phyloP scores from a whole-genome alignment of 108 stramenopile genomes.

The Pseudonitzschia pungens region DNA sequence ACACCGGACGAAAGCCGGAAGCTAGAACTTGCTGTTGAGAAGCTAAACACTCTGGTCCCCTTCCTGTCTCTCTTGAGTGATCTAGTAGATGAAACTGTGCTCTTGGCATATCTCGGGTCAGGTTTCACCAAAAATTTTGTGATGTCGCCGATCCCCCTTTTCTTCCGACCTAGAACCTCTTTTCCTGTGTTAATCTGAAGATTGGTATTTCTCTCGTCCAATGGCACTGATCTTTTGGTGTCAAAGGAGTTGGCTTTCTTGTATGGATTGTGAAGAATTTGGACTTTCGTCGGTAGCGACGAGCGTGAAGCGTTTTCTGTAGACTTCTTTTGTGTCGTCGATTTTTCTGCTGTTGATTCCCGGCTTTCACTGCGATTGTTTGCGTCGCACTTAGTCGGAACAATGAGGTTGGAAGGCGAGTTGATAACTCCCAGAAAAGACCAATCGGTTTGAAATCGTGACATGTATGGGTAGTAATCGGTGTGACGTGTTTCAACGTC shows the following conservation, averaged over 20 bases:
- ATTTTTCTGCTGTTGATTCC: not conserved
- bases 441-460: slow-evolving; percentile 38
- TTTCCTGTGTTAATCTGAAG: not conserved
- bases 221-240: not conserved
- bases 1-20: not conserved
- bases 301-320: not conserved
- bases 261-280: slow-evolving; percentile 12
- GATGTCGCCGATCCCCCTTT: not conserved
- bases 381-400: not conserved
- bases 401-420: not conserved
- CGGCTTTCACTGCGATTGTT: not conserved
- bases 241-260: not conserved
- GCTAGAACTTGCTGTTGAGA: slow-evolving; percentile 5
- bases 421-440: slow-evolving; percentile 33
- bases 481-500: slow-evolving; percentile 6
- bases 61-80: not conserved
- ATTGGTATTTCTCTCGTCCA: not conserved
- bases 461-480: slow-evolving; percentile 37
- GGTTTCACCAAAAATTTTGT: slow-evolving; percentile 8
- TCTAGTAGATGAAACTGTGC: not conserved
- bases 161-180: not conserved
- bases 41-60: not conserved
- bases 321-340: not conserved
- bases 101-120: not conserved
- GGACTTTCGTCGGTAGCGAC: not conserved